A percentile compares a stretch with the other conserved stretches of the same genome.
phyloP scores from a whole-genome alignment of 371 early-diverging fungal species.

The Rhizopus sp. region DNA sequence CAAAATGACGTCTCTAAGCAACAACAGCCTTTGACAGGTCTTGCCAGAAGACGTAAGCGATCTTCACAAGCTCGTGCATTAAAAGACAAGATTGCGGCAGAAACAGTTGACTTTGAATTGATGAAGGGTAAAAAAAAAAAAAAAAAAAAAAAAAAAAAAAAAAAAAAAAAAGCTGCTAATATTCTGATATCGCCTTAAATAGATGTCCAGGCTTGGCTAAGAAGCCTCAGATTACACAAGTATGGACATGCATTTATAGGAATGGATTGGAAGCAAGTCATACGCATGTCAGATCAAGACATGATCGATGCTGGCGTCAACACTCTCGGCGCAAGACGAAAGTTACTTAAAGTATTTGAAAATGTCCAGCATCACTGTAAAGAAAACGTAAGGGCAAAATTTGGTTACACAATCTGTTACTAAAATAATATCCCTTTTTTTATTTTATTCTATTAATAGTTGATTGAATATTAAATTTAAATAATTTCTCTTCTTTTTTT shows the following conservation, averaged over 20 bases:
- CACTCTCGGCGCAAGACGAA: constrained; percentile 93
- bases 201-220: constrained; percentile 94
- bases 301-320: constrained; percentile 85
- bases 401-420: not conserved
- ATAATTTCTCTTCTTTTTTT: not conserved
- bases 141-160: constrained; percentile 3
- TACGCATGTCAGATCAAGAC: constrained; percentile 83
- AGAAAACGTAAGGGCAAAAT: constrained; percentile 37
- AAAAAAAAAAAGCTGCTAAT: no score
- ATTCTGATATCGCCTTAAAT: not conserved
- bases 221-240: constrained; percentile 92
- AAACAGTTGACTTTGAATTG: constrained; percentile 76
- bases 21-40: constrained; percentile 44
- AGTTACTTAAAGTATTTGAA: constrained; percentile 95
- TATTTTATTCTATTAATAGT: constrained; percentile 4
- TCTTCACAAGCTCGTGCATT: constrained; percentile 52
- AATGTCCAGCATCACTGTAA: constrained; percentile 63
- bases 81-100: constrained; percentile 83
- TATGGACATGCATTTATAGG: constrained; percentile 88
- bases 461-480: constrained; percentile 12
- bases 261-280: constrained; percentile 85
- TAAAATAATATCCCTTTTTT: not conserved
- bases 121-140: constrained; percentile 61
- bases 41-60: constrained; percentile 47
- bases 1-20: constrained; percentile 30